Conservation (phyloP, 2,329 filamentous ascomycete genomes). For the Cordyceps cicadae region DNA sequence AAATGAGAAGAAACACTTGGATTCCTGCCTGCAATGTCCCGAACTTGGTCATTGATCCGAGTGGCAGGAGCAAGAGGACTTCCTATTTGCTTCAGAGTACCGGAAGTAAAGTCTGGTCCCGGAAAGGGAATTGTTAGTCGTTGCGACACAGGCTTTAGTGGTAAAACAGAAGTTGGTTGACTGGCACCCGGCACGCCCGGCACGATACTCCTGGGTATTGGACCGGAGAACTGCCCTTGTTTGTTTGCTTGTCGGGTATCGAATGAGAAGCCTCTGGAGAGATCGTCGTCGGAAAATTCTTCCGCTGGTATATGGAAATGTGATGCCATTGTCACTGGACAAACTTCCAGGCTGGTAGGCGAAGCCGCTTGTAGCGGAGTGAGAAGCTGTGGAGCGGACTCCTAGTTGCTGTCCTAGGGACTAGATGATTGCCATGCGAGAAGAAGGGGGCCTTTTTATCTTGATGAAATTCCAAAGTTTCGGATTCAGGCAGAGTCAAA, state of each 20-base stretch:
- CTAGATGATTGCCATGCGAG: background rate
- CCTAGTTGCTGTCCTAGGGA: background rate
- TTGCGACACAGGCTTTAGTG: background rate
- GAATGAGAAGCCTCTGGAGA: slow-evolving; percentile 16
- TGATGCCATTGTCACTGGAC: background rate
- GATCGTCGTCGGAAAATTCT: slow-evolving; percentile 12
- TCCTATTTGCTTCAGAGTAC: background rate
- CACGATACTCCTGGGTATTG: background rate
- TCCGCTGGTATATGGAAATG: background rate
- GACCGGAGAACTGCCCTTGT: slow-evolving; percentile 15
- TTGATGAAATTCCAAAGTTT: too few relatives aligned
- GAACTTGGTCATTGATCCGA: background rate
- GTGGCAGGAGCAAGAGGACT: background rate
- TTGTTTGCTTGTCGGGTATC: slow-evolving; percentile 12
- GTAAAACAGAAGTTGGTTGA: background rate
- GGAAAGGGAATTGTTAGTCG: background rate
- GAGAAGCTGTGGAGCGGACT: too few relatives aligned
- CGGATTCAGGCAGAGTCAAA: background rate
- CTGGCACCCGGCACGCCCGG: background rate
- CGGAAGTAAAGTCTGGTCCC: background rate
- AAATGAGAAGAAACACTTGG: background rate
- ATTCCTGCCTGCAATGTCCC: background rate
- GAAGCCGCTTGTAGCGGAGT: background rate
- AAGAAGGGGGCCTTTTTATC: background rate
- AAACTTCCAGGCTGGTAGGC: background rate